Base-by-base conservation (phyloP, 2,329 filamentous ascomycete species). In the Curvularia hawaiiensis region DNA sequence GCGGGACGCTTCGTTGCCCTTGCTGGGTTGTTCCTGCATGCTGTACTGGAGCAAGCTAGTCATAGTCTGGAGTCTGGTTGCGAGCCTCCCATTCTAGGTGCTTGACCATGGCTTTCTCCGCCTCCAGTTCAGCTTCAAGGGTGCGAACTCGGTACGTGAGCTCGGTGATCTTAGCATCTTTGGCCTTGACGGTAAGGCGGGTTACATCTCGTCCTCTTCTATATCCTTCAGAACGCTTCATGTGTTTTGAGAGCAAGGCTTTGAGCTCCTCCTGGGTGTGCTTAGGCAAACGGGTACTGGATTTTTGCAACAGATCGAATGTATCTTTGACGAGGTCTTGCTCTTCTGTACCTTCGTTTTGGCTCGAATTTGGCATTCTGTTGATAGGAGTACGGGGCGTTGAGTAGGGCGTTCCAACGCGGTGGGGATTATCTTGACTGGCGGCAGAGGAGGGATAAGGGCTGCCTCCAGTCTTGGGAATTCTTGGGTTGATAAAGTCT, bases 201-300 rank as follows among this genome's bases (percentile, higher is more conserved):
- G 84, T 82, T 7, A 88, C 83, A 58, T 94, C 89, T 2, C 90
- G 80, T 0, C 89, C 88, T 60, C 83, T 83, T 39, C 81, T 79
- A 20, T 90, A 80, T 0, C 90, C 90, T 65, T 83, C 84, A 0
- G 82, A 80, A 50, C 81, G 82, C 50, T 87, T 75, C 16, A 85
- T 83, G 62, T 90, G 82, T 44, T 77, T 83, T 7, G 54, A 62
- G 1, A 75, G 58, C 0, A 75, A 46, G 8, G 41, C 54, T 18
- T 38, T 64, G n/a, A 77, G 61, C 4, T 58, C 59, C 1, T 39
- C 58, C 16, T 65, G 57, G 4, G 63, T 59, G 5, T 62, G 43
- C 7, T 59, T 48, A 28, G 45, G 33, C 4, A 75, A 50, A 16
- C 78, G 75, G 16, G 87, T 61, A 9, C 74, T 66, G 54, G 81